phyloP scores from a whole-genome alignment of 257 asterid genomes.

The Solanum lycopersicoides region DNA sequence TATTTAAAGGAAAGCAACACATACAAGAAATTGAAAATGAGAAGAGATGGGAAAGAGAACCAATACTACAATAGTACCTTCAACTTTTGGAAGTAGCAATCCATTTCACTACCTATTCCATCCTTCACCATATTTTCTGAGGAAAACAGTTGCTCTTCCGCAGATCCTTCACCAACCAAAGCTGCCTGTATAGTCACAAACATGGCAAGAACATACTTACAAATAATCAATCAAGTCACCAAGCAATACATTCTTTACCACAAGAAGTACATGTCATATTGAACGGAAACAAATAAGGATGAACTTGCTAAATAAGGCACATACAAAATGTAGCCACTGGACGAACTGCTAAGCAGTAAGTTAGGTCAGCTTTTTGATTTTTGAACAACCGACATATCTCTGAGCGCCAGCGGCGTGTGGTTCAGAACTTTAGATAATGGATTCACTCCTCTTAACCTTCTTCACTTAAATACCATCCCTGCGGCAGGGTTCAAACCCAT shows the following conservation, averaged over 20 bases:
- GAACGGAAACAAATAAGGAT: background rate
- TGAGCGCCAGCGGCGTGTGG: too few species aligned
- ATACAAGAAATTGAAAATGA: background rate
- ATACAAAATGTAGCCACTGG: background rate
- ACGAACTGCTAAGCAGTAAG: background rate
- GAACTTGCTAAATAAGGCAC: background rate
- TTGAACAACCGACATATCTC: background rate
- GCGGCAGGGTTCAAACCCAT: background rate
- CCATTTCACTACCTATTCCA: slow-evolving; percentile 57
- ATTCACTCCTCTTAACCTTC: background rate
- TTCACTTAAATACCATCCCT: background rate
- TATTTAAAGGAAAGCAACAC: background rate
- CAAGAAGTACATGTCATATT: background rate
- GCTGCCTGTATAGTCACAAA: slow-evolving; percentile 68
- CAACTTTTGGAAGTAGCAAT: slow-evolving; percentile 53
- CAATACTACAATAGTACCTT: slow-evolving; percentile 37
- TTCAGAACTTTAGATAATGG: background rate
- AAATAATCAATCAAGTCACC: background rate
- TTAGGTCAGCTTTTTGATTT: background rate
- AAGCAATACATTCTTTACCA: background rate
- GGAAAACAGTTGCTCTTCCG: slow-evolving; percentile 79
- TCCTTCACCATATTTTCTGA: slow-evolving; percentile 43
- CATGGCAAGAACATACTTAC: slow-evolving; percentile 4
- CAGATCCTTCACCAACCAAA: slow-evolving; percentile 95
- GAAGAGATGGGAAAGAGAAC: slow-evolving; percentile 1